phyloP scores from a whole-genome alignment of 192 early-diverging fungal species.

The Coemansia sp. region DNA sequence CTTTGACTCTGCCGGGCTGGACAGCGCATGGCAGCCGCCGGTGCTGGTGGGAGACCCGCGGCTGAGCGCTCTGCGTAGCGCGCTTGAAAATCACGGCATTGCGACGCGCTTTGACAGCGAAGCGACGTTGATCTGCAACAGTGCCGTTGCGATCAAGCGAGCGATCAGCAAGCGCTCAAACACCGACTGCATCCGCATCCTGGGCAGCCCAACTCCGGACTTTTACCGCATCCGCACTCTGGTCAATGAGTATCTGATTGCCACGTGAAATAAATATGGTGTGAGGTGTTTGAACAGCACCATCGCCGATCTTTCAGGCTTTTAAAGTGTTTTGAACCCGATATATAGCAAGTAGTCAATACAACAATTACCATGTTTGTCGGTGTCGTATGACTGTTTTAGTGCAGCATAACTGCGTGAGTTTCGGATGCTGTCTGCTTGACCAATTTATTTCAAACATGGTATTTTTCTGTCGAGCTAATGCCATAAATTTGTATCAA shows the following conservation, averaged over 20 bases:
- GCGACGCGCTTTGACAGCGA: constrained; percentile 78
- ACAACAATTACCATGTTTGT: neutral
- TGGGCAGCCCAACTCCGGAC: constrained; percentile 49
- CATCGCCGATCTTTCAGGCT: no score
- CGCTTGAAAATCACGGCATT: constrained; percentile 72
- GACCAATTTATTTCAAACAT: no score
- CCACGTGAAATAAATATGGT: constrained; percentile 8
- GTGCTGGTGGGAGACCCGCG: constrained; percentile 84
- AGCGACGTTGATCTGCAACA: constrained; percentile 83
- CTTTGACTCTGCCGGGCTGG: constrained; percentile 33
- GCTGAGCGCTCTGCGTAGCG: constrained; percentile 75
- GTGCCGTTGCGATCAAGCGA: constrained; percentile 62
- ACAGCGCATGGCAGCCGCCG: constrained; percentile 56
- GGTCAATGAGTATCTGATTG: constrained; percentile 26
- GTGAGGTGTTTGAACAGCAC: no score
- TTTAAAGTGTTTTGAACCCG: no score
- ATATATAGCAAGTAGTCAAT: neutral
- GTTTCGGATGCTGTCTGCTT: no score
- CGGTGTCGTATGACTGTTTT: no score
- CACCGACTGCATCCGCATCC: constrained; percentile 31
- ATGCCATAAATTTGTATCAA: no score
- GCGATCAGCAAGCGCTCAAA: constrained; percentile 12
- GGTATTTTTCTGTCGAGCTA: no score
- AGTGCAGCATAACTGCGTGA: no score
- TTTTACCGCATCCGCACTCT: constrained; percentile 54